Evolutionary conservation across 83 land plant species (phyloP), one percentile per base, ranked within the genome.

Genomic region (Thuja plicata): DNA sequence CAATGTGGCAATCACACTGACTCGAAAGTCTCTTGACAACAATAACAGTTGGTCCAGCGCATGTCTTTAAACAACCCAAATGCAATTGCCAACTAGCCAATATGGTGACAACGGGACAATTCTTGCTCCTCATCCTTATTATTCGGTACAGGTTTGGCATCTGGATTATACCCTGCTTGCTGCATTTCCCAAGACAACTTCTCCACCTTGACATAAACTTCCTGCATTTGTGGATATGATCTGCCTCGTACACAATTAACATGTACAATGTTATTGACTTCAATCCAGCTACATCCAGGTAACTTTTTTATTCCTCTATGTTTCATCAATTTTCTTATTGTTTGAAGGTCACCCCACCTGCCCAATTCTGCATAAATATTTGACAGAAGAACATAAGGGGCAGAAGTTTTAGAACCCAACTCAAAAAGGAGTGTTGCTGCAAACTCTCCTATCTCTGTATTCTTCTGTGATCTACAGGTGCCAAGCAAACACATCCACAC

Each of bases 181-280:
- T 66, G 77, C 87, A 78, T 79, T 41, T 87, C 19, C 21, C 11
- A 21, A 9, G 21, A 8, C 3, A 79, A 71, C 16, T 24, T 24
- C 32, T 78, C 16, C 43, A 87, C 27, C 7, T 87, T 81, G 38
- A 43, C n/a, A 5, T 38, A 87, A 5, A 77, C 21, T 27, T 40
- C 16, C n/a, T 41, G 84, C 41, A 87, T 87, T 79, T 89, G 89
- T 82, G 87, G 89, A n/a, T 93, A 91, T 19, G 37, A 50, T 60
- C 37, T 86, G 54, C 41, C 37, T 27, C 60, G 48, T 19, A 55
- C 40, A 30, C 16, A 55, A 32, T 60, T 66, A 34, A 30, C 89
- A 87, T 87, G 7, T 30, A 86, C 32, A 27, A 32, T 45, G 11
- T 87, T 85, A 21, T 70, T 10, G 60, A 21, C 88, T 46, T 89